Percentiles rank a stretch among this genome's conserved stretches.
phyloP scores from a whole-genome alignment of 192 early-diverging fungal genomes.

The Backusella westeae region DNA sequence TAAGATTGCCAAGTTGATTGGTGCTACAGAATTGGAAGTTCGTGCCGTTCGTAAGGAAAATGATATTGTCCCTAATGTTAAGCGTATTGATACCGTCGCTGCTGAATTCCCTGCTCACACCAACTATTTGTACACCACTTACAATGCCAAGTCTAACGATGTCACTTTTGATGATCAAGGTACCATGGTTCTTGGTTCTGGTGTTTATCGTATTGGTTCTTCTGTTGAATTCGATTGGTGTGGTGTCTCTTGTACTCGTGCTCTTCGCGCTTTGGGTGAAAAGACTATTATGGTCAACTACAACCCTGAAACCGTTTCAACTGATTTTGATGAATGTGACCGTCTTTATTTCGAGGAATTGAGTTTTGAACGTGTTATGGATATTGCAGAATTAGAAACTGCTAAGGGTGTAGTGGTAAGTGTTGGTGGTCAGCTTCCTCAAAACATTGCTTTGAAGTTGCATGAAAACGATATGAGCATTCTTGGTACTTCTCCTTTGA shows the following conservation, averaged over 20 bases:
- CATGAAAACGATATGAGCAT: conserved; percentile 76
- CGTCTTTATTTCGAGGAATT: conserved; percentile 99
- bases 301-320: conserved; percentile 98
- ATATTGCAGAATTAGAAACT: conserved; percentile 90
- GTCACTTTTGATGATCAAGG: conserved; percentile 86
- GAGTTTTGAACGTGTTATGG: conserved; percentile 90
- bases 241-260: conserved; percentile 76
- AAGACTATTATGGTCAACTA: conserved; percentile 98
- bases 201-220: conserved; percentile 96
- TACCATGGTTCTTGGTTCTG: conserved; percentile 94
- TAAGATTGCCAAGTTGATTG: conserved; percentile 70
- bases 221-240: conserved; percentile 99
- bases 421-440: conserved; percentile 94
- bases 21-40: conserved; percentile 62
- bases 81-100: conserved; percentile 89
- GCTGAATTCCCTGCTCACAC: conserved; percentile 96
- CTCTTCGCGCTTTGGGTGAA: conserved; percentile 74
- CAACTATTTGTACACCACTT: conserved; percentile 98
- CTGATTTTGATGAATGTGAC: conserved; percentile 98
- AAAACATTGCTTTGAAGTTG: conserved; percentile 92
- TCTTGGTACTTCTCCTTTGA: conserved; percentile 85
- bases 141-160: conserved; percentile 86
- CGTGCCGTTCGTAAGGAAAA: conserved; percentile 65
- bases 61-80: conserved; percentile 86
- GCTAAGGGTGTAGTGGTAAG: conserved; percentile 85